phyloP scores from a whole-genome alignment of 1,139 yeast species.

The Debaryomyces fabryi region DNA sequence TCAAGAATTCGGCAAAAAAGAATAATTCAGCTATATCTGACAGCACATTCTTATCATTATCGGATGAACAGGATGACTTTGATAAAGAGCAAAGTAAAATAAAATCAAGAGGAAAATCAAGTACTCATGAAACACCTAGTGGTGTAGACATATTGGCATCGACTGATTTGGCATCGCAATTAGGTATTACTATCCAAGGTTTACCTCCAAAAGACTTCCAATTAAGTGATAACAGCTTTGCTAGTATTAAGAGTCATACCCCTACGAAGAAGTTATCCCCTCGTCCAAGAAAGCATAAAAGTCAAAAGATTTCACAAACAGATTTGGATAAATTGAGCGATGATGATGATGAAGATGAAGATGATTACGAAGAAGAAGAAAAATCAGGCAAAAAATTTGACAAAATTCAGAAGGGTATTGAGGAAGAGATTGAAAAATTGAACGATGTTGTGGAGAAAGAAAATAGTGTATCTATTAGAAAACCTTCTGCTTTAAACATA shows the following conservation, averaged over 20 bases:
- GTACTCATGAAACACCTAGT: slow-evolving; percentile 6
- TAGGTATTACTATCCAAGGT: slow-evolving; percentile 33
- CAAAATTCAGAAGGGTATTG: slow-evolving; percentile 1
- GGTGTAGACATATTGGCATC: background rate
- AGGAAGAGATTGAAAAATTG: slow-evolving; percentile 7
- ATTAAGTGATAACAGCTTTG: slow-evolving; percentile 9
- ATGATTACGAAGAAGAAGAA: slow-evolving; percentile 15
- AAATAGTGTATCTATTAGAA: background rate
- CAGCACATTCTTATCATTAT: background rate
- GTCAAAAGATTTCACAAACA: background rate
- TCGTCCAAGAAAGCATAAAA: background rate
- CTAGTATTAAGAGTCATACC: background rate
- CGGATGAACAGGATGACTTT: slow-evolving; percentile 29
- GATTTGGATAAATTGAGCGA: background rate
- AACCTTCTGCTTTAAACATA: slow-evolving; percentile 11
- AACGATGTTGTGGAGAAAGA: background rate
- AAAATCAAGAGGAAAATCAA: slow-evolving; percentile 11
- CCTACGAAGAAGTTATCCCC: slow-evolving; percentile 1
- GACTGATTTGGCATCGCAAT: slow-evolving; percentile 24
- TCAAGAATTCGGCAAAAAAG: slow-evolving; percentile 8
- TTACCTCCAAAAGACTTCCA: slow-evolving; percentile 15
- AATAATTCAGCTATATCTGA: slow-evolving; percentile 11
- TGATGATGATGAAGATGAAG: slow-evolving; percentile 16
- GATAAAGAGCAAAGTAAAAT: slow-evolving; percentile 24
- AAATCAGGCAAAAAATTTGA: slow-evolving; percentile 8